These are phyloP conservation scores for Elongisporangium anandrum DNA, from an alignment of 352 stramenopile species.

Conservation along the genomic window DNA sequence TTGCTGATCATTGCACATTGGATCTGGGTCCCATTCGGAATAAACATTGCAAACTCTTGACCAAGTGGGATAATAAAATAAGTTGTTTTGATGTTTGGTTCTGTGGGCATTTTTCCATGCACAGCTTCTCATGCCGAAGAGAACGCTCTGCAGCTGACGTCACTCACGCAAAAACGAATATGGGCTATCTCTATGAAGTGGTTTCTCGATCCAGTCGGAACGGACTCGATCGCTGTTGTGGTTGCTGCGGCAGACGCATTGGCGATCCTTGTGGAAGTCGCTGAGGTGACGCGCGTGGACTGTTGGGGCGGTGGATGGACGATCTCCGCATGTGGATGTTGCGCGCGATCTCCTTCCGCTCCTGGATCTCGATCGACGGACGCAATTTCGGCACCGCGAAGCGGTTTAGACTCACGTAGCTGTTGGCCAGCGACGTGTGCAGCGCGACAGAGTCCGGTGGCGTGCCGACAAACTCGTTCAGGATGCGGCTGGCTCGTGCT, in stretches of 20 bases:
- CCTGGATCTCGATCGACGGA: constrained; percentile 66
- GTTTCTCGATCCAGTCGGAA: not conserved
- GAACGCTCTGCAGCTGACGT: constrained; percentile 1
- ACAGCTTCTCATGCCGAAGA: not conserved
- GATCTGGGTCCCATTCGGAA: no score
- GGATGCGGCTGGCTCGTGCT: constrained; percentile 43
- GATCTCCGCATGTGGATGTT: constrained; percentile 53
- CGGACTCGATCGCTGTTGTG: constrained; percentile 18
- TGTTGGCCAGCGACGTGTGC: constrained; percentile 56
- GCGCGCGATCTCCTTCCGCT: constrained; percentile 67
- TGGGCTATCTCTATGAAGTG: not conserved
- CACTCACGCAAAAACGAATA: not conserved
- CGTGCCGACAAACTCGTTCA: constrained; percentile 69
- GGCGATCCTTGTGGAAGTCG: constrained; percentile 13
- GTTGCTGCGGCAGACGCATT: constrained; percentile 1
- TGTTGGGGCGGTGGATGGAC: constrained; percentile 14
- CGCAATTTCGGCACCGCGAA: constrained; percentile 64
- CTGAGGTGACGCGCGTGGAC: constrained; percentile 17
- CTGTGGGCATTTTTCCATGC: not conserved
- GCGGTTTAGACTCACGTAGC: constrained; percentile 76
- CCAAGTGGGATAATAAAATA: not conserved
- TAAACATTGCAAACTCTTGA: no score
- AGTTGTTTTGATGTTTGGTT: not conserved
- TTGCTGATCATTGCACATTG: no score
- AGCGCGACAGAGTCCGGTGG: constrained; percentile 52